Conservation (phyloP, 371 early-diverging fungal species). For the Dinochytrium kinnereticum region DNA sequence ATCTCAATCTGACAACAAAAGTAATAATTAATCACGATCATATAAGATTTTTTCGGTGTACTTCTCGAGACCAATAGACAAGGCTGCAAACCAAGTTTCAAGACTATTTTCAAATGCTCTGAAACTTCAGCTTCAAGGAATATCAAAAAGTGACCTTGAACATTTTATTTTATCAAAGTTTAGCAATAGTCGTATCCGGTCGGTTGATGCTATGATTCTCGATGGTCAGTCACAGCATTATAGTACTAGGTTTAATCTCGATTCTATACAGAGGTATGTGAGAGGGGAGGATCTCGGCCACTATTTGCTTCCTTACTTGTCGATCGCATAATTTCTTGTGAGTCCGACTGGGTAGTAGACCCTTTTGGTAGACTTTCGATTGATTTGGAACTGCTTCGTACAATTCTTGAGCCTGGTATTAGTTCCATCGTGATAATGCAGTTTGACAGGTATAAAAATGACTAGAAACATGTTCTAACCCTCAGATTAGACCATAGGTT, state of each 20-base stretch:
- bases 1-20: too few relatives aligned
- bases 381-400: background rate
- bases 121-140: background rate
- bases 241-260: too few relatives aligned
- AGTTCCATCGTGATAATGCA: background rate
- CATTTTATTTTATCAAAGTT: background rate
- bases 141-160: background rate
- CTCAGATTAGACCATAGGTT: background rate
- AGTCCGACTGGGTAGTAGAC: background rate
- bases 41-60: too few relatives aligned
- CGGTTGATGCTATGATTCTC: background rate
- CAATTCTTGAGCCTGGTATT: constrained; percentile 1
- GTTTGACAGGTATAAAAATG: constrained; percentile 7
- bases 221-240: background rate
- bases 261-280: background rate
- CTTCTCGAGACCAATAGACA: too few relatives aligned
- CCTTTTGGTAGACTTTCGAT: background rate
- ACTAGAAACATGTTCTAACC: background rate
- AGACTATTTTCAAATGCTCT: too few relatives aligned
- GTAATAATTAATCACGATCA: too few relatives aligned
- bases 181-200: background rate
- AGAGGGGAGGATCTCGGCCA: background rate
- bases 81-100: too few relatives aligned
- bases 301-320: background rate
- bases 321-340: background rate